A percentile compares a stretch with the other conserved stretches of the same genome.
phyloP scores from a whole-genome alignment of 768 basidiomycete species.

The Suillus clintonianus region DNA sequence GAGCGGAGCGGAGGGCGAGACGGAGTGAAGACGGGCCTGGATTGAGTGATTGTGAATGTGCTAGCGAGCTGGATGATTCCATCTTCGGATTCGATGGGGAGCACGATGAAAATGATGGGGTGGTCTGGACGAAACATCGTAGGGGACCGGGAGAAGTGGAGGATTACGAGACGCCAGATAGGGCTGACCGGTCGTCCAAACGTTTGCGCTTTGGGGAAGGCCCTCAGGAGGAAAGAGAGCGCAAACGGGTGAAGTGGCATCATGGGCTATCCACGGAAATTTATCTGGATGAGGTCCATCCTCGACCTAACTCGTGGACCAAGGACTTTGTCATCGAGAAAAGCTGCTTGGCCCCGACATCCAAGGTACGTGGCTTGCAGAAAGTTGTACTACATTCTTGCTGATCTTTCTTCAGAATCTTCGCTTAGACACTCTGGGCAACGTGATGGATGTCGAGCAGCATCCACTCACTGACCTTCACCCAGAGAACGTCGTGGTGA shows the following conservation, averaged over 20 bases:
- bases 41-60: slow-evolving; percentile 33
- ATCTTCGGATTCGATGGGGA: slow-evolving; percentile 7
- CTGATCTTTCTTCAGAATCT: slow-evolving; percentile 44
- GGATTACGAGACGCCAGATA: slow-evolving; percentile 71
- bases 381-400: background rate
- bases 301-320: slow-evolving; percentile 45
- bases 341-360: slow-evolving; percentile 67
- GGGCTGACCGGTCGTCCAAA: slow-evolving; percentile 43
- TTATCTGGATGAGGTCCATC: slow-evolving; percentile 63
- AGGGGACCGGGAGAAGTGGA: slow-evolving; percentile 81
- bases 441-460: slow-evolving; percentile 55
- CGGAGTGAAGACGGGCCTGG: slow-evolving; percentile 37
- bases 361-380: slow-evolving; percentile 54
- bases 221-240: slow-evolving; percentile 30
- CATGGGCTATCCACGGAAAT: slow-evolving; percentile 62
- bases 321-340: slow-evolving; percentile 48
- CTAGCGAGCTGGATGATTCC: slow-evolving; percentile 9
- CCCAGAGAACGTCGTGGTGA: slow-evolving; percentile 67
- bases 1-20: slow-evolving; percentile 63
- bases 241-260: slow-evolving; percentile 79
- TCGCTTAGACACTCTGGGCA: slow-evolving; percentile 71
- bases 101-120: slow-evolving; percentile 28
- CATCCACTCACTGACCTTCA: slow-evolving; percentile 57
- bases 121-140: slow-evolving; percentile 42
- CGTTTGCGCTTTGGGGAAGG: slow-evolving; percentile 38